These are phyloP conservation scores for Tarenaya hassleriana DNA, from an alignment of 345 rosid genomes.

Conservation along the genomic window DNA sequence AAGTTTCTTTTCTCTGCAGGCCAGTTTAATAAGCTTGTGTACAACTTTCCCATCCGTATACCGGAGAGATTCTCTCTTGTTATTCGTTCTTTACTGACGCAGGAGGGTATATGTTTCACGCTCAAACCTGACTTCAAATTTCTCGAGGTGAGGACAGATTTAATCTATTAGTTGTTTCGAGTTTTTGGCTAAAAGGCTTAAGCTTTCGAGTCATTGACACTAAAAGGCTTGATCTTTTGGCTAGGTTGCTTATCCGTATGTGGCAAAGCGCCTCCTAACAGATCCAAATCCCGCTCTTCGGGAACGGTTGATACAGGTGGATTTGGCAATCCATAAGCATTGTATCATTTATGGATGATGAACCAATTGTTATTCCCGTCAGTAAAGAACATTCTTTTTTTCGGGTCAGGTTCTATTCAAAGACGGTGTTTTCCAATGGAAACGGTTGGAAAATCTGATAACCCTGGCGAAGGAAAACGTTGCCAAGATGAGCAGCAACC, in stretches of 20 bases:
- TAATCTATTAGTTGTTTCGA: constrained; percentile 3
- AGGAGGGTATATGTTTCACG: constrained; percentile 96
- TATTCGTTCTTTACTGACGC: constrained; percentile 86
- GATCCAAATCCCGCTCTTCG: constrained; percentile 98
- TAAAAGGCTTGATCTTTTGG: constrained; percentile 10
- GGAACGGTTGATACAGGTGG: constrained; percentile 91
- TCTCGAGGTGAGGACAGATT: constrained; percentile 63
- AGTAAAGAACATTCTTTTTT: constrained; percentile 15
- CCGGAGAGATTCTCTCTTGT: constrained; percentile 97
- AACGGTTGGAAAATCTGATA: constrained; percentile 85
- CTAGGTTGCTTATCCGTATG: constrained; percentile 97
- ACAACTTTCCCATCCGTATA: constrained; percentile 91
- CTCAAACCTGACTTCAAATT: constrained; percentile 93
- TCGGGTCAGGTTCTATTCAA: constrained; percentile 65
- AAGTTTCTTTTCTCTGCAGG: constrained; percentile 39
- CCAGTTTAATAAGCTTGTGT: constrained; percentile 81
- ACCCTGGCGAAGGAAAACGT: constrained; percentile 92
- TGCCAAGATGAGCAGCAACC: constrained; percentile 89
- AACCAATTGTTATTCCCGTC: background rate
- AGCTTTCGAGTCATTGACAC: too few relatives aligned
- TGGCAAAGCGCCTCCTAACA: constrained; percentile 91
- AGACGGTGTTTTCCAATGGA: constrained; percentile 90
- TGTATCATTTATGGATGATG: background rate
- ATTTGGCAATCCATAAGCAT: constrained; percentile 12
- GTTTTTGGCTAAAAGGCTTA: background rate